Evolutionary conservation across 2,329 filamentous ascomycete genomes (phyloP).

Genomic region (Chrysoporthe cubensis): DNA sequence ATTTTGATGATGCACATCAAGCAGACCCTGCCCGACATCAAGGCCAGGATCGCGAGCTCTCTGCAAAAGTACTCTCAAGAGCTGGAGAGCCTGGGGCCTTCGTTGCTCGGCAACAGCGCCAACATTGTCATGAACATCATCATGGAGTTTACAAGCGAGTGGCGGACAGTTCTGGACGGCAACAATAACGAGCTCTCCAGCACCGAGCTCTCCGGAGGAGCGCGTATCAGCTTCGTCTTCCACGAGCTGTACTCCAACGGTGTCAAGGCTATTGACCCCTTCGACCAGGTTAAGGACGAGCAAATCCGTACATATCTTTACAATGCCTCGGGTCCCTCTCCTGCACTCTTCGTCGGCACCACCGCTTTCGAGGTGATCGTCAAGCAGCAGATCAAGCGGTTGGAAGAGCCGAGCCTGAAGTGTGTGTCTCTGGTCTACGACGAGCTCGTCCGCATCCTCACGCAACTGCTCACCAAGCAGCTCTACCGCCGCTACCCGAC

Average conservation of each 20-base stretch:
- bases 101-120: constrained; percentile 91
- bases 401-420: constrained; percentile 96
- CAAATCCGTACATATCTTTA: constrained; percentile 97
- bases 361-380: constrained; percentile 98
- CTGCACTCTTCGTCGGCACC: constrained; percentile 94
- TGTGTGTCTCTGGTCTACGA: constrained; percentile 98
- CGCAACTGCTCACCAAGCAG: constrained; percentile 84
- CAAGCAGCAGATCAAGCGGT: constrained; percentile 95
- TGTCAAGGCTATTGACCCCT: constrained; percentile 96
- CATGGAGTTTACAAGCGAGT: constrained; percentile 97
- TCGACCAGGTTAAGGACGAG: constrained; percentile 95
- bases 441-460: constrained; percentile 92
- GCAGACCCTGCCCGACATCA: constrained; percentile 97
- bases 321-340: constrained; percentile 98
- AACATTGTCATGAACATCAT: constrained; percentile 99
- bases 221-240: constrained; percentile 98
- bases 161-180: constrained; percentile 92
- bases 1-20: constrained; percentile 99
- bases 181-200: constrained; percentile 97
- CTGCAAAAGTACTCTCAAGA: constrained; percentile 89
- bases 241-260: constrained; percentile 98
- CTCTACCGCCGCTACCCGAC: constrained; percentile 91
- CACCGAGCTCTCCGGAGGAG: constrained; percentile 91
- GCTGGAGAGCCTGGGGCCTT: constrained; percentile 82
- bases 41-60: constrained; percentile 91